phyloP scores from a whole-genome alignment of 345 rosid species.

The Ceriops tagal region DNA sequence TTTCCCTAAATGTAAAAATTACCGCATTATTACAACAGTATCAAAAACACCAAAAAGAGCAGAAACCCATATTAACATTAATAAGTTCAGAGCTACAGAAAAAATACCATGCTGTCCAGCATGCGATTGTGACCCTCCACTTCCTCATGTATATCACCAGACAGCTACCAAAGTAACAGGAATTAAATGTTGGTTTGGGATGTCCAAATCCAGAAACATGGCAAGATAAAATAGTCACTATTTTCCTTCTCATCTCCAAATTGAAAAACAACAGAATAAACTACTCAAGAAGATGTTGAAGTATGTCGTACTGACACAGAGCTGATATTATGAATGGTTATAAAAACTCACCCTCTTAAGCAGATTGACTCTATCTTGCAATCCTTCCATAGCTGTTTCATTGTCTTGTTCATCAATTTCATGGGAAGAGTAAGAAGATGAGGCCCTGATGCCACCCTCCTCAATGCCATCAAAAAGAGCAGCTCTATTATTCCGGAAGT shows the following conservation, averaged over 20 bases:
- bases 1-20: conserved; percentile 54
- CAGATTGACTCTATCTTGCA: conserved; percentile 84
- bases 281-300: background rate
- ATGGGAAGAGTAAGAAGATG: conserved; percentile 73
- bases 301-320: background rate
- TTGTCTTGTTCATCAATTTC: conserved; percentile 94
- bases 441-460: conserved; percentile 94
- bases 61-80: conserved; percentile 2
- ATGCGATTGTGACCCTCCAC: conserved; percentile 77
- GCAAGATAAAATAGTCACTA: too few species aligned
- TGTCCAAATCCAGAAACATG: background rate
- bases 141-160: conserved; percentile 92
- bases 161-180: conserved; percentile 44
- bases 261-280: too few species aligned
- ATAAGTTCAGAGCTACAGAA: background rate
- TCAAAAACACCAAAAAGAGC: background rate
- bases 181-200: conserved; percentile 7
- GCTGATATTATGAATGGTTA: background rate
- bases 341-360: conserved; percentile 70
- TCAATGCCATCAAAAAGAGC: conserved; percentile 89
- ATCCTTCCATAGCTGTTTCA: conserved; percentile 86
- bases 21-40: conserved; percentile 14
- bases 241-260: background rate
- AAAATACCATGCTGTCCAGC: conserved; percentile 80
- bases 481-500: conserved; percentile 58